A percentile compares a stretch with the other conserved stretches of the same genome.
phyloP scores from a whole-genome alignment of 1,284 basidiomycete species.

The Boletellus sp. region DNA sequence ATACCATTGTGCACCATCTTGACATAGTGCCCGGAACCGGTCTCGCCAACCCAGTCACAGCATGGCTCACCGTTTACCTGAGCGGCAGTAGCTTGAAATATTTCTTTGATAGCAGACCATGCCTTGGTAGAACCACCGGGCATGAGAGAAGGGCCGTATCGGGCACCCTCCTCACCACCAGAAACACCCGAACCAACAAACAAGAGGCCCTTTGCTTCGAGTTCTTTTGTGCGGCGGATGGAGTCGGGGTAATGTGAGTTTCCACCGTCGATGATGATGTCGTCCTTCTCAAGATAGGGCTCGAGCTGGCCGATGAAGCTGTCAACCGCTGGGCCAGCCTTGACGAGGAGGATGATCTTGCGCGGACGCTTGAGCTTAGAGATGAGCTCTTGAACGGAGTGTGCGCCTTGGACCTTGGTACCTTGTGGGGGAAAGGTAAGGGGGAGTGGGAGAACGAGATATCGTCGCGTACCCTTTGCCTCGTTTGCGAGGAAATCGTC shows the following conservation, averaged over 20 bases:
- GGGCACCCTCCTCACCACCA: slow-evolving; percentile 98
- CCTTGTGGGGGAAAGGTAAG: slow-evolving; percentile 47
- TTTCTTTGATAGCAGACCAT: slow-evolving; percentile 96
- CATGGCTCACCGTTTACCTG: slow-evolving; percentile 96
- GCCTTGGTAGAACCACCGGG: slow-evolving; percentile 94
- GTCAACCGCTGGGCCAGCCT: slow-evolving; percentile 78
- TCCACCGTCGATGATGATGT: slow-evolving; percentile 99
- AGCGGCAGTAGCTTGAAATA: slow-evolving; percentile 97
- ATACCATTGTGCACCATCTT: slow-evolving; percentile 99
- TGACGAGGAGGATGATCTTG: slow-evolving; percentile 97
- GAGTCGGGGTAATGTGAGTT: slow-evolving; percentile 99
- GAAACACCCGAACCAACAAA: slow-evolving; percentile 99
- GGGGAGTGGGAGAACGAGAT: slow-evolving; percentile 12
- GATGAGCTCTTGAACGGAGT: slow-evolving; percentile 87
- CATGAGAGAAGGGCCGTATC: slow-evolving; percentile 98
- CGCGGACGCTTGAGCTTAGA: slow-evolving; percentile 80
- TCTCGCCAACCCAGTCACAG: slow-evolving; percentile 99
- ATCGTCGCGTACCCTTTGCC: slow-evolving; percentile 79
- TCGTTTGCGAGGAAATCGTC: slow-evolving; percentile 94
- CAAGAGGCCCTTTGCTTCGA: slow-evolving; percentile 91
- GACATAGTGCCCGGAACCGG: slow-evolving; percentile 92
- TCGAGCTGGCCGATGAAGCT: slow-evolving; percentile 71
- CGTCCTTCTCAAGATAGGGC: slow-evolving; percentile 71
- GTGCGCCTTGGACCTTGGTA: slow-evolving; percentile 92
- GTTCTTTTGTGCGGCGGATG: slow-evolving; percentile 90